phyloP scores from a whole-genome alignment of 768 basidiomycete genomes.

The Glaciozyma martinii region DNA sequence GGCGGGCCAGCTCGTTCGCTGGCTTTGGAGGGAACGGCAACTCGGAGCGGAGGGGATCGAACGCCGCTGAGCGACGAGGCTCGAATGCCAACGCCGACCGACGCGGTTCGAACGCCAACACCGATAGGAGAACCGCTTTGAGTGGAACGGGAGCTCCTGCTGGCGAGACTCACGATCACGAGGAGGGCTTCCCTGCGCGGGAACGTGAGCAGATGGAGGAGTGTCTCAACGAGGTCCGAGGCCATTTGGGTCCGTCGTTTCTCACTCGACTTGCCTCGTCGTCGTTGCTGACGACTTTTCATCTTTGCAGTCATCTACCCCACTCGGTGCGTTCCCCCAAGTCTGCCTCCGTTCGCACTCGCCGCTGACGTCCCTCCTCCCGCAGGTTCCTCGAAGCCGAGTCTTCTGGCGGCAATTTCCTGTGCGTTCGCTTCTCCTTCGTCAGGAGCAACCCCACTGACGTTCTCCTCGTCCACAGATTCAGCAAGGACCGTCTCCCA shows the following conservation, averaged over 20 bases:
- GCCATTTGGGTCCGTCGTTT: constrained; percentile 63
- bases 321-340: neutral
- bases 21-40: neutral
- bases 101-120: neutral
- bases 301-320: constrained; percentile 20
- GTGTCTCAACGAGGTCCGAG: constrained; percentile 62
- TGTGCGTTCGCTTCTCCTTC: constrained; percentile 36
- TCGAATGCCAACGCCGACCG: constrained; percentile 7
- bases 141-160: neutral
- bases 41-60: neutral
- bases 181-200: constrained; percentile 68
- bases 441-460: neutral
- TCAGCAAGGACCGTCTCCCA: constrained; percentile 5
- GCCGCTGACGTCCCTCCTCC: neutral
- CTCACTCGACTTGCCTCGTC: no score
- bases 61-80: neutral
- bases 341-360: neutral
- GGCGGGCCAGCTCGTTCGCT: constrained; percentile 19
- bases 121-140: constrained; percentile 38
- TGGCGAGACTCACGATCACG: constrained; percentile 10
- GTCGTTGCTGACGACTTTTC: neutral
- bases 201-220: constrained; percentile 87
- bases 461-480: neutral
- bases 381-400: constrained; percentile 86
- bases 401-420: constrained; percentile 80